phyloP scores from a whole-genome alignment of 495 filamentous ascomycete genomes.

The Oidiodendron maius region DNA sequence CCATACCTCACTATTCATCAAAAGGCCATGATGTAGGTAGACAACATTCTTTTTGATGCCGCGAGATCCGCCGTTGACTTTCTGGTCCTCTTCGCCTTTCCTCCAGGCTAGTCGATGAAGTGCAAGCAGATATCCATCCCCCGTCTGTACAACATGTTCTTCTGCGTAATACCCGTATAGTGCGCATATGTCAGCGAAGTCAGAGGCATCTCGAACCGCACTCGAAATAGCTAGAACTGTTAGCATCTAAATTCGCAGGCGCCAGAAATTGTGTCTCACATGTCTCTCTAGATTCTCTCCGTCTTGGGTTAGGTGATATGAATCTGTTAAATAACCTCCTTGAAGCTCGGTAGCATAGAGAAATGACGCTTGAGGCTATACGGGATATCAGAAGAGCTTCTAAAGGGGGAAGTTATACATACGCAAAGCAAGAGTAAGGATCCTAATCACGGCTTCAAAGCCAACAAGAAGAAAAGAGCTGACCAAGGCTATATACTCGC shows the following conservation, averaged over 20 bases:
- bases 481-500: slow-evolving; percentile 79
- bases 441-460: slow-evolving; percentile 71
- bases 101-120: slow-evolving; percentile 81
- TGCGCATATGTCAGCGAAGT: slow-evolving; percentile 88
- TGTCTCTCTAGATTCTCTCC: slow-evolving; percentile 12
- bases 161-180: slow-evolving; percentile 87
- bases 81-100: slow-evolving; percentile 67
- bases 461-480: slow-evolving; percentile 75
- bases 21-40: slow-evolving; percentile 90
- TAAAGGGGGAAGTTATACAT: slow-evolving; percentile 26
- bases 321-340: slow-evolving; percentile 77
- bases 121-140: slow-evolving; percentile 89
- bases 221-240: slow-evolving; percentile 37
- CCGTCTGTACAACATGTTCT: slow-evolving; percentile 92
- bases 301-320: slow-evolving; percentile 54
- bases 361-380: slow-evolving; percentile 69
- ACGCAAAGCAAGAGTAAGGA: slow-evolving; percentile 91
- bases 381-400: not conserved
- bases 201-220: slow-evolving; percentile 61
- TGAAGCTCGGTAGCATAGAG: slow-evolving; percentile 76
- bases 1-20: slow-evolving; percentile 99
- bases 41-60: slow-evolving; percentile 78
- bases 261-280: not conserved
- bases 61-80: slow-evolving; percentile 63
- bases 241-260: not conserved